phyloP scores from a whole-genome alignment of 2,329 filamentous ascomycete genomes.

The Aspergillus awamori region DNA sequence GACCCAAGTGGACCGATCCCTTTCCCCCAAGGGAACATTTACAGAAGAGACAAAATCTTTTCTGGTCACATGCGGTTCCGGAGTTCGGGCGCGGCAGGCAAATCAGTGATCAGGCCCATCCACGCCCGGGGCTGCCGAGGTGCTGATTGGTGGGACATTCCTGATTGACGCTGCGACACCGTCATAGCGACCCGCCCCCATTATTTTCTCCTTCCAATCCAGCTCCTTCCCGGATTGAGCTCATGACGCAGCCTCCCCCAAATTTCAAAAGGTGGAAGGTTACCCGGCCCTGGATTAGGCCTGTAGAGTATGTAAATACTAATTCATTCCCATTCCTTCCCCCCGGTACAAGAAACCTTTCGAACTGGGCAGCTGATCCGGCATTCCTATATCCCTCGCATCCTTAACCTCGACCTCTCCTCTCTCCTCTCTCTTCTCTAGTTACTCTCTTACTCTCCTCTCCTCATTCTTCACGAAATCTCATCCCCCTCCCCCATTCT shows the following conservation, averaged over 20 bases:
- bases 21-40: constrained; percentile 5
- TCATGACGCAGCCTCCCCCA: constrained; percentile 25
- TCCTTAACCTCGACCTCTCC: neutral
- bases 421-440: neutral
- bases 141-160: constrained; percentile 35
- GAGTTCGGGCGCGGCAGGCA: constrained; percentile 27
- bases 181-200: constrained; percentile 31
- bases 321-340: neutral
- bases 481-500: neutral
- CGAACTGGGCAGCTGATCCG: constrained; percentile 15
- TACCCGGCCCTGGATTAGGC: constrained; percentile 17
- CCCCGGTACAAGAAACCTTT: neutral
- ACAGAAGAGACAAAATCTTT: constrained; percentile 25
- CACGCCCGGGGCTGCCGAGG: constrained; percentile 25
- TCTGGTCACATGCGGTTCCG: constrained; percentile 34
- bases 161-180: constrained; percentile 22
- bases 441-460: neutral
- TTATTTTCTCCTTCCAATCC: constrained; percentile 26
- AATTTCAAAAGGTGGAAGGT: constrained; percentile 24
- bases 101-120: constrained; percentile 17
- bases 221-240: constrained; percentile 21
- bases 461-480: neutral
- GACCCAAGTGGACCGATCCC: neutral
- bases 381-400: constrained; percentile 10
- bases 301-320: no score